Conservation (phyloP, 305 asterid genomes). For the Fraxinus floribunda region DNA sequence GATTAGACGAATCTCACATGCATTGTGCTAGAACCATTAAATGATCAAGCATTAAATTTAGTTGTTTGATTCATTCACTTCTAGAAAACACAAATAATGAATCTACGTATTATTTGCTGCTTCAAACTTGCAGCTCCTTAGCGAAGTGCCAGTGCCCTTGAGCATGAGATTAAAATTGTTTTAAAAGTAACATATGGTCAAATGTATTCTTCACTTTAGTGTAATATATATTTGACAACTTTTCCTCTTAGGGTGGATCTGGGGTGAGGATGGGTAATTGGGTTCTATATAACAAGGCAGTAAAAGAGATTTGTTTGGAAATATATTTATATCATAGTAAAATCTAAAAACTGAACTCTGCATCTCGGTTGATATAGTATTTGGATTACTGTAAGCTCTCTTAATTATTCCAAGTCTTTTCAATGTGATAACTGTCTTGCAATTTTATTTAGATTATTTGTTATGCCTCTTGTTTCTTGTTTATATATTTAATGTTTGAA, state of each 20-base stretch:
- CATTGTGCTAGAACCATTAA: not conserved
- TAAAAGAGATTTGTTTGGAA: not conserved
- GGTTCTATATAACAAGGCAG: not conserved
- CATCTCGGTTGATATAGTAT: not conserved
- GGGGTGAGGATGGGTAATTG: not conserved
- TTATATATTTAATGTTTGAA: conserved; percentile 7
- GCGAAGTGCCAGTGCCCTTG: not conserved
- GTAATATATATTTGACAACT: not conserved
- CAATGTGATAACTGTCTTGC: not conserved
- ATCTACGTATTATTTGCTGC: not conserved
- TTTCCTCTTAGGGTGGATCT: not conserved
- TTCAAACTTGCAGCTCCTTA: not conserved
- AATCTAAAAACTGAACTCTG: not conserved
- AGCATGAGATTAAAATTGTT: not conserved
- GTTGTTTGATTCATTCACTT: conserved; percentile 6
- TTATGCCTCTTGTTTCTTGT: not conserved
- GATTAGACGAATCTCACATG: conserved; percentile 4
- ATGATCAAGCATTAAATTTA: not conserved
- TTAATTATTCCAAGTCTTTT: not conserved
- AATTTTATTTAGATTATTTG: conserved; percentile 11
- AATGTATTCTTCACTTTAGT: not conserved
- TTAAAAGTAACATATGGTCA: not conserved
- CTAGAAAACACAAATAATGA: not conserved
- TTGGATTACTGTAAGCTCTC: conserved; percentile 1
- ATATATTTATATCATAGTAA: not conserved